Conservation (phyloP, 169 alveolate genomes). For the Plasmodium adleri region DNA sequence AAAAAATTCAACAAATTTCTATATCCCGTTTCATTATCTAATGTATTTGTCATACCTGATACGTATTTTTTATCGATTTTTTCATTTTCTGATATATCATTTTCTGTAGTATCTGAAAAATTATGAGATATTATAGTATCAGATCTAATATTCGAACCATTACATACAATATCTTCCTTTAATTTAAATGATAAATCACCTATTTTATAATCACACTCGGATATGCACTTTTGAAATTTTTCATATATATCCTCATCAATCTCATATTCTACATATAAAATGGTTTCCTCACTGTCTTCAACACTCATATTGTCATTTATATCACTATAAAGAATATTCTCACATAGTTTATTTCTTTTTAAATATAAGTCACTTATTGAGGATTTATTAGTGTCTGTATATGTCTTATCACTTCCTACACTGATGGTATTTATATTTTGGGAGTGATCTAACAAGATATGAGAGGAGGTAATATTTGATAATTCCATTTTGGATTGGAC, state of each 20-base stretch:
- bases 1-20: constrained; percentile 43
- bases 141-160: constrained; percentile 16
- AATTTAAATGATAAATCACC: constrained; percentile 33
- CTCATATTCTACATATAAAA: constrained; percentile 54
- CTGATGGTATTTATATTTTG: too few species aligned
- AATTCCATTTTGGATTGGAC: too few species aligned
- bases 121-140: constrained; percentile 21
- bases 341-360: constrained; percentile 16
- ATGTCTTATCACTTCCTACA: neutral
- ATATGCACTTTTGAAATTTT: constrained; percentile 23
- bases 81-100: constrained; percentile 22
- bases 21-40: constrained; percentile 62
- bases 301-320: neutral
- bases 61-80: neutral
- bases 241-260: constrained; percentile 7
- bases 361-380: constrained; percentile 27
- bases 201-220: constrained; percentile 38
- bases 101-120: constrained; percentile 29
- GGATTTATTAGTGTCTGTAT: neutral
- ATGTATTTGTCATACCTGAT: neutral
- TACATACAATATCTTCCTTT: constrained; percentile 23
- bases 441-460: too few species aligned
- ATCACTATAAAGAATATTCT: constrained; percentile 10
- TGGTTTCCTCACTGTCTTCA: neutral
- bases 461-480: neutral